Percentiles rank a stretch among this genome's conserved stretches.
Evolutionary conservation across 73 alveolate genomes (phyloP).

Genomic region (Paramecium primaurelia): DNA sequence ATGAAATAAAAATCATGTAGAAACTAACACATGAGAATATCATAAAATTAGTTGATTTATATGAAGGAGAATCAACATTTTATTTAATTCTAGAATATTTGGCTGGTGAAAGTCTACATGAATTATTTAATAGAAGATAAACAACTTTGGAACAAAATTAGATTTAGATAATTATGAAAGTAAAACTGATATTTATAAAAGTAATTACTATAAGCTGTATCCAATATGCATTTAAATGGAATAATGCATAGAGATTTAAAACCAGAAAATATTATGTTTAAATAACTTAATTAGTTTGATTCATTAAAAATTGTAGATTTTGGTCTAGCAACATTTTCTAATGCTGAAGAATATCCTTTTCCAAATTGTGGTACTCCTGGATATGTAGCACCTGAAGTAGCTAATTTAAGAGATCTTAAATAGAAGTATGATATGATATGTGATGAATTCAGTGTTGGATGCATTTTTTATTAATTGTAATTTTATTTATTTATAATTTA

Average conservation of each 20-base stretch:
- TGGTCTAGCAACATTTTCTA: constrained; percentile 37
- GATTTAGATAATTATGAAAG: constrained; percentile 1
- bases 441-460: constrained; percentile 60
- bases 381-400: constrained; percentile 62
- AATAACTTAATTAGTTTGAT: neutral
- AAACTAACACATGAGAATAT: neutral
- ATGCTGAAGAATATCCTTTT: constrained; percentile 35
- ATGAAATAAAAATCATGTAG: neutral
- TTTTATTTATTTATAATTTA: neutral
- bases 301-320: constrained; percentile 32
- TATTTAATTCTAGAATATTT: constrained; percentile 14
- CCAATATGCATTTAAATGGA: neutral
- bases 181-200: neutral
- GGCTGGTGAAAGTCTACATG: neutral
- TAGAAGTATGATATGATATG: constrained; percentile 25
- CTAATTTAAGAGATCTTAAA: constrained; percentile 38
- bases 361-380: constrained; percentile 65
- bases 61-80: neutral
- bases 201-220: neutral
- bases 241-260: constrained; percentile 31
- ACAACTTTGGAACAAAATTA: neutral
- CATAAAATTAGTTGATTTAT: neutral
- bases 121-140: neutral
- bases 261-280: constrained; percentile 43
- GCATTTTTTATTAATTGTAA: constrained; percentile 54